These are phyloP conservation scores for Saccharata proteae DNA, from an alignment of 2,329 filamentous ascomycete species.

Conservation along the genomic window DNA sequence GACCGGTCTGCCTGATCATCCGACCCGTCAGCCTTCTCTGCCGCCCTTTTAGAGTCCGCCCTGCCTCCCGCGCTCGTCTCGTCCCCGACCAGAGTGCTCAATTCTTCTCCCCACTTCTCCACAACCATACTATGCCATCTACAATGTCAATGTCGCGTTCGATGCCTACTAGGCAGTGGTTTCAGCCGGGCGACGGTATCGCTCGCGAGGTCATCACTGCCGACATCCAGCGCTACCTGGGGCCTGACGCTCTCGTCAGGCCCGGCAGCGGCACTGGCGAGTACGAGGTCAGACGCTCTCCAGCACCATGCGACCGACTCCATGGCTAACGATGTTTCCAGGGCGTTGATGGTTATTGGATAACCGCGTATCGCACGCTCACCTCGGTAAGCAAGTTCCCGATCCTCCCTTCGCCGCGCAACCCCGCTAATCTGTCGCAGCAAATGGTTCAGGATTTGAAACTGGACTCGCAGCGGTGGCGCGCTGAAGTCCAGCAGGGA, in stretches of 20 bases:
- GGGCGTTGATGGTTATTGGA: constrained; percentile 38
- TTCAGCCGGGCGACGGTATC: constrained; percentile 38
- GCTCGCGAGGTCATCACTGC: constrained; percentile 39
- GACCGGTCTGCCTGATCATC: too few relatives aligned
- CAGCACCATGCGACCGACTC: constrained; percentile 10
- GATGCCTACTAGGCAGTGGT: constrained; percentile 32
- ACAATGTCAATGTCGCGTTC: constrained; percentile 12
- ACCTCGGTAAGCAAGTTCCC: constrained; percentile 32
- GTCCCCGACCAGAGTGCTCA: constrained; percentile 24
- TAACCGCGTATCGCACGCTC: constrained; percentile 38
- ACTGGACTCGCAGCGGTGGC: constrained; percentile 35
- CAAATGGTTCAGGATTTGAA: constrained; percentile 39
- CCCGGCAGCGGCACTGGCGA: constrained; percentile 34
- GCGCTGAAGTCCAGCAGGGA: constrained; percentile 21
- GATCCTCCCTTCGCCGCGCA: constrained; percentile 1
- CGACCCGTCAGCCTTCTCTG: constrained; percentile 1
- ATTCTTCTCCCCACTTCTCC: constrained; percentile 15
- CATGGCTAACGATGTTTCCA: constrained; percentile 12
- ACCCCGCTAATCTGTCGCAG: constrained; percentile 18
- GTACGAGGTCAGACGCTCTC: constrained; percentile 26
- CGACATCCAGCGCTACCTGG: constrained; percentile 40
- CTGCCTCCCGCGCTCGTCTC: constrained; percentile 21
- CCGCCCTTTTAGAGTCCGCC: constrained; percentile 3
- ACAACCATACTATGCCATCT: constrained; percentile 16
- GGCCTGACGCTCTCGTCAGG: constrained; percentile 37